Base-by-base conservation (phyloP, 1,139 yeast species). In the Candida albicans region DNA sequence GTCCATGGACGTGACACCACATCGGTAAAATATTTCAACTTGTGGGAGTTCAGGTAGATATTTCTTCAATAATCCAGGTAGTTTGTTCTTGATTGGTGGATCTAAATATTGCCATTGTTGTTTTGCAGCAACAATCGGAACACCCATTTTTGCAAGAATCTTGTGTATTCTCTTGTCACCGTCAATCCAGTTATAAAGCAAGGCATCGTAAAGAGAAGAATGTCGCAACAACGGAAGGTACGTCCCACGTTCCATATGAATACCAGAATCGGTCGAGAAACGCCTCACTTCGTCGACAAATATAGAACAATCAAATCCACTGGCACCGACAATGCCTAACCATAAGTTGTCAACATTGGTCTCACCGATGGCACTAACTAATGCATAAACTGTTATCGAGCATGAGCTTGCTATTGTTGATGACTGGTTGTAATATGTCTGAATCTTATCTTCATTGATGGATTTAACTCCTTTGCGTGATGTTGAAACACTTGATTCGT, bases 41-140 rank as follows among this genome's bases (percentile, higher is more conserved):
- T 80, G 68, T 1, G 85, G 86, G 27, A 47, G 43, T 36, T 47
- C 40, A 0, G 84, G 85, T 7, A 89, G 67, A 43, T 88, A 87
- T 51, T 81, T 82, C 44, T 72, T 77, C 57, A 95, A 85, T 32
- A 88, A 84, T 13, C 72, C 65, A 15, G 86, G 84, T 29, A 95
- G 67, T 49, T 82, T 85, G 46, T 84, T 81, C 61, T 93, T 95
- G 39, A 93, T 74, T 12, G 79, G 75, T 39, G 87, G 78, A 58
- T 90, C 95, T 84, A 91, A 82, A 61, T 93, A 95, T 29, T 86
- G 75, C 97, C 98, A 95, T 50, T 84, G 83, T 63, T 95, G 97
- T 55, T 85, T 87, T 1, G 98, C 95, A 22, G 87, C 85, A 3
- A 83, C 87, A 40, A 95, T 68, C 0, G 97, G 85, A 5, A 95